These are phyloP conservation scores for Ganoderma lucidum DNA, from an alignment of 1,284 basidiomycete genomes.

Conservation along the genomic window DNA sequence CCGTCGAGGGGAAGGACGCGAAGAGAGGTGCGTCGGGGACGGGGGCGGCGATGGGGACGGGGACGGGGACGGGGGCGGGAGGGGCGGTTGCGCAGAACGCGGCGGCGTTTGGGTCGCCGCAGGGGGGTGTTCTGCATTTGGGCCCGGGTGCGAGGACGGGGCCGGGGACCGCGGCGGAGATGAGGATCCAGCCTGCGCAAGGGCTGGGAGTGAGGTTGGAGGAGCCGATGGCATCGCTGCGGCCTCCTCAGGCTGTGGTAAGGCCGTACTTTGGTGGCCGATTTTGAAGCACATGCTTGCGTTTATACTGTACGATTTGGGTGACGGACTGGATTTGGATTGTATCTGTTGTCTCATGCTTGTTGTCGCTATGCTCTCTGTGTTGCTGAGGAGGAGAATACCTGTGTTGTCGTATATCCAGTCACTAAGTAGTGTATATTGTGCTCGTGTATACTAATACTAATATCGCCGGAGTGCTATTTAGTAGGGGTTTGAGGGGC, in stretches of 20 bases:
- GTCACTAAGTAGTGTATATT: slow-evolving; percentile 8
- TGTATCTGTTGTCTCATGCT: slow-evolving; percentile 2
- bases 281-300: not conserved
- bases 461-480: not conserved
- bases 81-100: slow-evolving; percentile 16
- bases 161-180: not conserved
- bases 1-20: slow-evolving; percentile 44
- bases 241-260: slow-evolving; percentile 25
- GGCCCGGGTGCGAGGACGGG: not conserved
- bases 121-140: slow-evolving; percentile 19
- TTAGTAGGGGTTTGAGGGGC: not conserved
- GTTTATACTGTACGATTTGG: not conserved
- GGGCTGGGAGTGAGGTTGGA: slow-evolving; percentile 11
- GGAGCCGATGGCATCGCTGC: slow-evolving; percentile 39
- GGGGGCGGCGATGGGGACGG: not conserved
- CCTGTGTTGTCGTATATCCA: slow-evolving; percentile 5
- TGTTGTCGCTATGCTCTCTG: not conserved
- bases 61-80: slow-evolving; percentile 8
- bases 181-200: slow-evolving; percentile 5
- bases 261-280: slow-evolving; percentile 18
- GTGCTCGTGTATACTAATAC: slow-evolving; percentile 5
- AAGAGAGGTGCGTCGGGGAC: slow-evolving; percentile 12
- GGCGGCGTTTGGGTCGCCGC: slow-evolving; percentile 17
- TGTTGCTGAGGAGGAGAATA: not conserved
- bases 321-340: slow-evolving; percentile 1